Evolutionary conservation across 2,329 filamentous ascomycete genomes (phyloP).

Genomic region (Colletotrichum truncatum): DNA sequence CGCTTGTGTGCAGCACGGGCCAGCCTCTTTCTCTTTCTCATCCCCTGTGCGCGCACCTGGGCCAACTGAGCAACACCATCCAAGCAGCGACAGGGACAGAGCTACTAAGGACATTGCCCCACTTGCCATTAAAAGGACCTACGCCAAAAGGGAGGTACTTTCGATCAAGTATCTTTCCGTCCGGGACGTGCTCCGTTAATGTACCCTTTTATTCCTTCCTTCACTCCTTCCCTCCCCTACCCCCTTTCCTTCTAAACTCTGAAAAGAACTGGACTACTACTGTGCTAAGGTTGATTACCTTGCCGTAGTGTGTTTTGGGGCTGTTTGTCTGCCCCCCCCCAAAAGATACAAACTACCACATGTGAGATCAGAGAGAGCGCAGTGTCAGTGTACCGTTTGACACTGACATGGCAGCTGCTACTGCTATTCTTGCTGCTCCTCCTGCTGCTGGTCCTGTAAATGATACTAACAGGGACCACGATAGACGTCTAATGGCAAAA

Average conservation of each 20-base stretch:
- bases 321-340: no score
- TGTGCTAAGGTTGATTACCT: no score
- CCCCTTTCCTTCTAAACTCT: not conserved
- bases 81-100: conserved; percentile 21
- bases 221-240: not conserved
- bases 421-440: no score
- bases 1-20: conserved; percentile 25
- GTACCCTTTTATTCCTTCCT: not conserved
- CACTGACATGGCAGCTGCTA: not conserved
- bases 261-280: no score
- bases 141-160: conserved; percentile 1
- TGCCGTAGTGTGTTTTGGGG: no score
- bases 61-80: conserved; percentile 15
- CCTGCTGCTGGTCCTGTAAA: not conserved
- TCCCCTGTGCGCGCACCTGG: not conserved
- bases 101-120: conserved; percentile 11
- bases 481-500: not conserved
- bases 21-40: not conserved
- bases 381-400: conserved; percentile 16
- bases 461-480: not conserved
- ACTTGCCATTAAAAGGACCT: not conserved
- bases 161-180: not conserved
- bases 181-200: conserved; percentile 1
- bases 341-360: not conserved
- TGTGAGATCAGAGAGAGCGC: not conserved